Base-by-base conservation (phyloP, 345 rosid species). In the Eucalyptus sp. region DNA sequence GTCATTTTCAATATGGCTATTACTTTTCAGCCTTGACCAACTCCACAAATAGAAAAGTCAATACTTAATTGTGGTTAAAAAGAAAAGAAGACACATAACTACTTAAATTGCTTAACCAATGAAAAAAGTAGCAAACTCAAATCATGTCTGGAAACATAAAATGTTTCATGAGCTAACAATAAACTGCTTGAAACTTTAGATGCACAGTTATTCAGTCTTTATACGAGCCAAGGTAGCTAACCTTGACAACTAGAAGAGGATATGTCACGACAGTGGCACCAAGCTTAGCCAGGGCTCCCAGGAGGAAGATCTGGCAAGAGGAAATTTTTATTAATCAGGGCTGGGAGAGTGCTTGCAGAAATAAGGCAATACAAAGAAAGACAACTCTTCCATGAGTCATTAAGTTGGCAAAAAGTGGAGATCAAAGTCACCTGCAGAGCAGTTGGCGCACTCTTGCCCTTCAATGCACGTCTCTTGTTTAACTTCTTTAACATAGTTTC, bases 251-350 rank as follows among this genome's bases (percentile, higher is more conserved):
- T 11, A 96, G 92, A 89, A 98, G 97, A 89, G 99, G 99, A 93
- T 98, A 97, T 52, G 99, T 98, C 68, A 96, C 94, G 56, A 96
- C 93, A 86, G 99, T 98, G 79, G 99, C 99, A 90, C 99, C 99
- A 22, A 98, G 99, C 94, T 98, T 98, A 71, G 99, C 99, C 91
- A 97, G 68, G 90, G 99, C 99, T 91, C 99, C 99, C 50, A 98
- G 96, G 81, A 98, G 93, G 92, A 98, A 98, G 91, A 95, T 93
- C 99, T 96, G 88, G n/a, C 88, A 92, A 64, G 88, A 91, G 12
- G 50, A 76, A 29, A 76, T 20, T 41, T 76, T 51, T 86, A 52
- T 17, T 43, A 8, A 51, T 31, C 51, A 18, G 17, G 62, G 41
- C 24, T 51, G 44, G 5, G 54, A 37, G 64, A 50, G 46, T 22